Evolutionary conservation across 73 alveolate genomes (phyloP), one percentile per base, ranked within the genome.

Genomic region (Blepharisma japonicum): DNA sequence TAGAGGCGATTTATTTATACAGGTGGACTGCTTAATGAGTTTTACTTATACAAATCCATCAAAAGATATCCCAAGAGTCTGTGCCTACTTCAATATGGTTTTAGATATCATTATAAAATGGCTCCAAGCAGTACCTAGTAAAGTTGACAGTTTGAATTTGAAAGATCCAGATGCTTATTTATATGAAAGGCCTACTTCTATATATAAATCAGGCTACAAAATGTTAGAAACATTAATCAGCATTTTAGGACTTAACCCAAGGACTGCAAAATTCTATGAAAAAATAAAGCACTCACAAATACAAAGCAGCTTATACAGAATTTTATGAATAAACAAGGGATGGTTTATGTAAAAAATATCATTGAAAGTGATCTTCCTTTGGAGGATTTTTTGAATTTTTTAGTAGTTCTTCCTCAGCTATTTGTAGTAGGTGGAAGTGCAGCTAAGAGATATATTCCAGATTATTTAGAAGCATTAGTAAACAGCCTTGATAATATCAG

Each of bases 251-350:
- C 23, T 61, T 39, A 61, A n/a, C 39, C 47, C 74, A 18, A 14
- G 74, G 23, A 61, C 74, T 20, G 11, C 47, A 25, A 25, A 18
- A 25, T 61, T 61, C 23, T 61, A 20, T 25, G 74, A 61, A 61
- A 61, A 39, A 61, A 61, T 48, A 61, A 61, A 61, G 18, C 39
- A 9, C 23, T 20, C 11, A 39, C 23, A 4, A 61, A n/a, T 5
- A 25, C 49, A 9, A 14, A 25, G 23, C 14, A 20, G 23, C 47
- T 18, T 25, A 61, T 61, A 9, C 74, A 61, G 18, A 18, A 8
- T 14, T 61, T 61, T 61, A 8, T 61, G 46, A 61, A 61, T 61
- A 25, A 61, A 61, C n/a, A 61, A 61, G 74, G 74, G 14, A 61
- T 61, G 74, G 5, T 14, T n/a, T 25, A 61, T 61, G 2, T 61